Percentiles rank a stretch among this genome's conserved stretches.
Evolutionary conservation across 208 protist species (phyloP).

Genomic region (Acanthamoeba castellanii): DNA sequence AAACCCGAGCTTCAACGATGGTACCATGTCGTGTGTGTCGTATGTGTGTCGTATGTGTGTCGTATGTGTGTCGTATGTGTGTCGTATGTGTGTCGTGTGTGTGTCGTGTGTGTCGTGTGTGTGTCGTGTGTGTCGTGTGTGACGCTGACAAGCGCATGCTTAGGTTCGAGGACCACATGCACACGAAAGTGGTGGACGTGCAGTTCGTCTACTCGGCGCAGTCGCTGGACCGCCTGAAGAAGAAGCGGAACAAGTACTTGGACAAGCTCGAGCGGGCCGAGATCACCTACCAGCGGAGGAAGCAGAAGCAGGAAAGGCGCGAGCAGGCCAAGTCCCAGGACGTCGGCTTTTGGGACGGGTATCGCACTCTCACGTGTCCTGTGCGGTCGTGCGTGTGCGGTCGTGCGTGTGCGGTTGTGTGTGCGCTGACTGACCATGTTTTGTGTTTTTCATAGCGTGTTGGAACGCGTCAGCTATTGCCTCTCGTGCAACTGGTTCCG

Average conservation of each 20-base stretch:
- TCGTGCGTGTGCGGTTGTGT: neutral
- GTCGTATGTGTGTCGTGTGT: too few relatives aligned
- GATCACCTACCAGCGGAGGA: neutral
- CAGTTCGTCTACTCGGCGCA: slow-evolving; percentile 29
- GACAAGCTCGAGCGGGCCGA: slow-evolving; percentile 40
- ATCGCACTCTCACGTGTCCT: neutral
- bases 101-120: neutral
- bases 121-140: neutral
- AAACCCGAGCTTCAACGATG: slow-evolving; percentile 25
- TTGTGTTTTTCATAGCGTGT: neutral
- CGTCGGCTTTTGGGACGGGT: neutral
- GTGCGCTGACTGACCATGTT: neutral
- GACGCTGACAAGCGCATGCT: neutral
- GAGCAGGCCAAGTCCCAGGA: neutral
- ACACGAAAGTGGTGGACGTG: slow-evolving; percentile 5
- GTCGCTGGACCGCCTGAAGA: slow-evolving; percentile 17
- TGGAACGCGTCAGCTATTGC: neutral
- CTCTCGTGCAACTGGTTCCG: neutral
- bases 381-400: neutral
- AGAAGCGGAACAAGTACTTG: slow-evolving; percentile 33
- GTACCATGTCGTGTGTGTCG: neutral
- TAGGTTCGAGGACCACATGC: slow-evolving; percentile 54
- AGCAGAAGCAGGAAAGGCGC: neutral
- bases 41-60: too few relatives aligned
- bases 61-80: neutral